Evolutionary conservation across 257 asterid species (phyloP), one percentile per base, ranked within the genome.

Genomic region (Parsonsia alboflavescens): DNA sequence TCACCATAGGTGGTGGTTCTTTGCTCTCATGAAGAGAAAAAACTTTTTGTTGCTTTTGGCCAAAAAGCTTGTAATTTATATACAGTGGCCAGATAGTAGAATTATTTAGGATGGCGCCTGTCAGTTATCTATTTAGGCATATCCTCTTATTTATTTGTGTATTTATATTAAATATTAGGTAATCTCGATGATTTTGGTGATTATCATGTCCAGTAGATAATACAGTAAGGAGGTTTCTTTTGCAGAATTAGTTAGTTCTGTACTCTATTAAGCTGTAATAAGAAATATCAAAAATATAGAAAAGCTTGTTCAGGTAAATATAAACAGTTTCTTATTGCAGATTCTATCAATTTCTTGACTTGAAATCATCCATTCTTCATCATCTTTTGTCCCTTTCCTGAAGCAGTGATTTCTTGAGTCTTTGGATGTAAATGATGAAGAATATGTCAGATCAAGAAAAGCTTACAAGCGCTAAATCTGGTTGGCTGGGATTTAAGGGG

Each of bases 61-160:
- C 74, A 53, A 45, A 80, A 73, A 65, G 75, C 48, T 75, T 82
- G 89, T 82, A 77, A 73, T 70, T 44, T 68, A 71, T 78, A 64
- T 78, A 68, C 73, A 63, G 61, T 49, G 76, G 84, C 61, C 77
- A 71, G 59, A 75, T 68, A 87, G 80, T 83, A 87, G 81, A 71
- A 67, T 52, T 64, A 68, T 80, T 45, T 52, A 76, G 84, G 68
- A 79, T 73, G 76, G 49, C 69, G 78, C 68, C 77, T 78, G 80
- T 67, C 65, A 73, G 65, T 58, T 68, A 15, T 68, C 36, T 11
- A 15, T 49, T 68, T 67, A 79, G 77, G 81, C 81, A 82, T 67
- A 56, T 85, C 78, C 57, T 53, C 30, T 48, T 70, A 52, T 75
- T 52, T 15, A 48, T 69, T 76, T 81, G 74, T 86, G 90, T 88